Evolutionary conservation across 2,329 filamentous ascomycete genomes (phyloP).

Genomic region (Fusarium sp.): DNA sequence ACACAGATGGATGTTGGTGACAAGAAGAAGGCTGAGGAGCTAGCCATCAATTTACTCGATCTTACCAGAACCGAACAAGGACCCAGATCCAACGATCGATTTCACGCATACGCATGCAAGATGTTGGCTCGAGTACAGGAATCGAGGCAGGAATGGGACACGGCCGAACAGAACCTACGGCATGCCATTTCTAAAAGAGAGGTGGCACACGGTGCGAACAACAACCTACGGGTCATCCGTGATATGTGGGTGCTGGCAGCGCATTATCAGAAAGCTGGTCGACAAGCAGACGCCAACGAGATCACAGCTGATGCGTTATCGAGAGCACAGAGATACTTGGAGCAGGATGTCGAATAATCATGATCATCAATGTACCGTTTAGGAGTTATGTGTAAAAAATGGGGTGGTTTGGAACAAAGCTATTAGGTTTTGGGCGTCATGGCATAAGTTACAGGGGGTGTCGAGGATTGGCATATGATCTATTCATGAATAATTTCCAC

Average conservation of each 20-base stretch:
- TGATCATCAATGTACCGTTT: background rate
- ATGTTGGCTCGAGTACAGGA: slow-evolving; percentile 50
- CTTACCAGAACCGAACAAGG: slow-evolving; percentile 36
- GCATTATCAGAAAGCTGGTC: slow-evolving; percentile 46
- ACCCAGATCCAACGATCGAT: slow-evolving; percentile 46
- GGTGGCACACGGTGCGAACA: slow-evolving; percentile 47
- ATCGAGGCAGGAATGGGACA: slow-evolving; percentile 44
- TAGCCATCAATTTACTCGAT: slow-evolving; percentile 44
- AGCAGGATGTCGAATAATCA: slow-evolving; percentile 32
- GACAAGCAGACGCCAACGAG: slow-evolving; percentile 38
- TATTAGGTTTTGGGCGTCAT: slow-evolving; percentile 8
- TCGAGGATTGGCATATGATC: background rate
- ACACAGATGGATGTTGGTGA: slow-evolving; percentile 52
- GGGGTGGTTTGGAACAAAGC: background rate
- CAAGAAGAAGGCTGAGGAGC: slow-evolving; percentile 43
- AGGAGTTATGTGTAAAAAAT: slow-evolving; percentile 3
- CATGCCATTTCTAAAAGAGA: slow-evolving; percentile 48
- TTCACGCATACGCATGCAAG: slow-evolving; percentile 51
- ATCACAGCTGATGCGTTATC: slow-evolving; percentile 47
- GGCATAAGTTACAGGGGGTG: background rate
- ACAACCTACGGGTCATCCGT: slow-evolving; percentile 49
- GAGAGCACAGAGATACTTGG: slow-evolving; percentile 46
- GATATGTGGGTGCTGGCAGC: slow-evolving; percentile 52
- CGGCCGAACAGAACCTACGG: slow-evolving; percentile 47
- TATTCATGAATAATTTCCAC: background rate